Conservation (phyloP, 495 filamentous ascomycete genomes). For the Daldinia vernicosa region DNA sequence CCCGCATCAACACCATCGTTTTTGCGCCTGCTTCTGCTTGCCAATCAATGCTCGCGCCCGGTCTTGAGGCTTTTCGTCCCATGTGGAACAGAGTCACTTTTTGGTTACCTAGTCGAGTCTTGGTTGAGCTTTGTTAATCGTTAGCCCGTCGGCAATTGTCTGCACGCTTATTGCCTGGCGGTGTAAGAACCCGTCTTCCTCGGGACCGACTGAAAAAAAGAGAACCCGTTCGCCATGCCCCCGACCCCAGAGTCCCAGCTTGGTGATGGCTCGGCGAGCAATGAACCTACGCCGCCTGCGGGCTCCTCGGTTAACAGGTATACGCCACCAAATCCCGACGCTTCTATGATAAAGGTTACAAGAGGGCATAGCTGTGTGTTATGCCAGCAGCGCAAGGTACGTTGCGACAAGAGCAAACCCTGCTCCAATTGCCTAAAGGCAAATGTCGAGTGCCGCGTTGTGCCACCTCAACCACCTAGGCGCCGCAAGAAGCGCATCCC, state of each 20-base stretch:
- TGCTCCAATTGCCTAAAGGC: conserved; percentile 73
- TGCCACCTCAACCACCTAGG: conserved; percentile 65
- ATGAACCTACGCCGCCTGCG: conserved; percentile 47
- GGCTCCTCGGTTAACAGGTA: conserved; percentile 50
- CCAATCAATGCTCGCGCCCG: conserved; percentile 39
- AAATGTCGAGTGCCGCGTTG: conserved; percentile 65
- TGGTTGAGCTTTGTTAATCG: conserved; percentile 33
- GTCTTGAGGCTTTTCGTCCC: conserved; percentile 36
- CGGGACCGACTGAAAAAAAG: conserved; percentile 41
- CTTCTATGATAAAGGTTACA: conserved; percentile 59
- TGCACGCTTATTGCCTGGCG: conserved; percentile 33
- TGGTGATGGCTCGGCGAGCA: conserved; percentile 43
- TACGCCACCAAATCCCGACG: conserved; percentile 43
- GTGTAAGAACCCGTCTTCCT: conserved; percentile 37
- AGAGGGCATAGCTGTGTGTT: conserved; percentile 69
- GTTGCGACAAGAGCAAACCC: conserved; percentile 70
- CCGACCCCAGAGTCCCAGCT: conserved; percentile 48
- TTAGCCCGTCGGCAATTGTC: conserved; percentile 23
- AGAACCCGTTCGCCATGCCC: conserved; percentile 37
- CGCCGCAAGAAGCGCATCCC: conserved; percentile 66
- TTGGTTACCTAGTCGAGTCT: conserved; percentile 38
- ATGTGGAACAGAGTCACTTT: conserved; percentile 42
- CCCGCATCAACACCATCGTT: conserved; percentile 33
- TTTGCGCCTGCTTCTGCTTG: conserved; percentile 26
- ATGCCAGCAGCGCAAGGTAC: conserved; percentile 73